Base-by-base conservation (phyloP, 208 protist genomes). In the Wallacemonas rigidus region DNA sequence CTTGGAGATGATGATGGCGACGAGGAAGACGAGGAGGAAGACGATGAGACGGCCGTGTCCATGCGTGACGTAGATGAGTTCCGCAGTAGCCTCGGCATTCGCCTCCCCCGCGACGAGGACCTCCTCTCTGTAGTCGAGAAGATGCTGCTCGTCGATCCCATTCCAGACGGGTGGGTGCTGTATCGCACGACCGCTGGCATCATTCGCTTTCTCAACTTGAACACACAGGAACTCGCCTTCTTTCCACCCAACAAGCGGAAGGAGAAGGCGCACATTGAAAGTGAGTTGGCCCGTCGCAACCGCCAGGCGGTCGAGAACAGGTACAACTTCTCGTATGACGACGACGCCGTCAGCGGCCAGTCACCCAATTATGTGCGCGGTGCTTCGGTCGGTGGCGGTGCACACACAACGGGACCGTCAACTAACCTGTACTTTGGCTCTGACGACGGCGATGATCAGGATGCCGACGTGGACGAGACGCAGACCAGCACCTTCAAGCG, bases 181-280 rank as follows among this genome's bases (percentile, higher is more conserved):
- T 96, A 93, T 71, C 92, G 92, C 64, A 95, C 88, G n/a, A 87
- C 86, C 39, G 81, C 88, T 4, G 92, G 92, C 26, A 83, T 95
- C 54, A 87, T 96, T 56, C 89, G 92, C 57, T 96, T 96, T 71
- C 86, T 94, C 79, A 92, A 95, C 75, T 71, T 94, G 73, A 96
- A 91, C 80, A 96, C 92, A 15, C 88, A 95, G 72, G 88, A 96
- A 74, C 87, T 96, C 60, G 87, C 78, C 67, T 95, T 95, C 71
- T 96, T 96, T 60, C 92, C 83, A 2, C 92, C 92, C 1, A 81
- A 80, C 67, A 87, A 81, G 67, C 83, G 79, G 14, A 85, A 88
- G 63, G 83, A 93, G 62, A 86, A 88, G 75, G 48, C 56, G 4
- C 65, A 83, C 62, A 94, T 96, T 57, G 82, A 91, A 58, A 71